These are phyloP conservation scores for Adenanthera pavonina DNA, from an alignment of 306 rosid species.

Conservation along the genomic window DNA sequence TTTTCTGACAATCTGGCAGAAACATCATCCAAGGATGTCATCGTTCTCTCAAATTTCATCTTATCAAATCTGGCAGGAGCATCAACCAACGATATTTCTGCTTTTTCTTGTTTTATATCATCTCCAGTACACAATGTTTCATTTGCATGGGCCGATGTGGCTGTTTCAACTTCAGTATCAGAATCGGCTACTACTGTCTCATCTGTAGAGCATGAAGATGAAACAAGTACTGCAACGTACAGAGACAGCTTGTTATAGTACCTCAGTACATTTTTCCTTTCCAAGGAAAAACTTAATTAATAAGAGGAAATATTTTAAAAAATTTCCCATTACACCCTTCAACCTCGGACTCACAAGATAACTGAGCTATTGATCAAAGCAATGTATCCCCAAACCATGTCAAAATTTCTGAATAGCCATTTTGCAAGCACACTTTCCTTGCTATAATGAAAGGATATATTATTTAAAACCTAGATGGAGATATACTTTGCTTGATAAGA, in stretches of 20 bases:
- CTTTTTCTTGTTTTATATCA: slow-evolving; percentile 37
- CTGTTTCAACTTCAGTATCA: slow-evolving; percentile 77
- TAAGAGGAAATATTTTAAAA: slow-evolving; percentile 3
- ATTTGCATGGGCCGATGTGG: slow-evolving; percentile 52
- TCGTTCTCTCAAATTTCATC: slow-evolving; percentile 33
- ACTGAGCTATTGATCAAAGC: slow-evolving; percentile 19
- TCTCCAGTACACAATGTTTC: slow-evolving; percentile 39
- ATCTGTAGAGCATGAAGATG: slow-evolving; percentile 90
- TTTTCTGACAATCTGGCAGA: slow-evolving; percentile 34
- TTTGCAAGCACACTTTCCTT: slow-evolving; percentile 10
- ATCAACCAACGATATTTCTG: slow-evolving; percentile 33
- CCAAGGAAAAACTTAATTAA: slow-evolving; percentile 9
- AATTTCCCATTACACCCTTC: not conserved
- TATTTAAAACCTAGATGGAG: not conserved
- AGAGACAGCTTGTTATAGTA: slow-evolving; percentile 31
- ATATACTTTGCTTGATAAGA: not conserved
- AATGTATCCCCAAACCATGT: slow-evolving; percentile 27
- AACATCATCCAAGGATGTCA: slow-evolving; percentile 37
- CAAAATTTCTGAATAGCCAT: slow-evolving; percentile 23
- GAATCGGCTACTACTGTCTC: slow-evolving; percentile 92
- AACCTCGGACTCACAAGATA: not conserved
- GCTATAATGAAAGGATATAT: slow-evolving; percentile 13
- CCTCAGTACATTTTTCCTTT: slow-evolving; percentile 11
- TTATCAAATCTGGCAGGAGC: slow-evolving; percentile 31
- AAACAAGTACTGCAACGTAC: slow-evolving; percentile 69